Conservation (phyloP, 2,329 filamentous ascomycete species). For the Calonectria pteridis region DNA sequence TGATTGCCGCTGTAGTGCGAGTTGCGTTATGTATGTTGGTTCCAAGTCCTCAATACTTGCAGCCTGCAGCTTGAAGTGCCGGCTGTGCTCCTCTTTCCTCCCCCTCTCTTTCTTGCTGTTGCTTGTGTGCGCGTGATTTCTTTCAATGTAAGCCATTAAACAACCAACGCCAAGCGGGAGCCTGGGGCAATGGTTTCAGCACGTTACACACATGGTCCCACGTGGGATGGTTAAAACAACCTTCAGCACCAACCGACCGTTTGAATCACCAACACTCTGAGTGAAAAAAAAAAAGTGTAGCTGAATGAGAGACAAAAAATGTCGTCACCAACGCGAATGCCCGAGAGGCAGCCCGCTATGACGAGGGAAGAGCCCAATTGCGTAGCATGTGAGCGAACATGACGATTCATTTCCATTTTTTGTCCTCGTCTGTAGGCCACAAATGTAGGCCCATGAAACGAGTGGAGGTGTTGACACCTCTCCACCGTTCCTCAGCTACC, state of each 20-base stretch:
- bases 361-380: background rate
- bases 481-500: slow-evolving; percentile 1
- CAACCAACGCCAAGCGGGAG: background rate
- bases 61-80: background rate
- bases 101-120: background rate
- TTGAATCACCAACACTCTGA: background rate
- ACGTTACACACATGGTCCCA: background rate
- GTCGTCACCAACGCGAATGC: background rate
- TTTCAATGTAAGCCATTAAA: slow-evolving; percentile 1
- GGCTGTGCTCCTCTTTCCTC: background rate
- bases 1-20: background rate
- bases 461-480: background rate
- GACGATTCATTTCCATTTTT: background rate
- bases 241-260: background rate
- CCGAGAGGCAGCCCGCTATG: background rate
- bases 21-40: slow-evolving; percentile 1
- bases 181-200: background rate
- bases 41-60: background rate
- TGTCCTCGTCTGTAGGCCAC: background rate
- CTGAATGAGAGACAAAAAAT: background rate
- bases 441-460: background rate
- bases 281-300: background rate
- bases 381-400: background rate
- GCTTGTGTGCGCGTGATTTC: background rate
- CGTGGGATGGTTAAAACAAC: background rate